Evolutionary conservation across 441 rosid species (phyloP), one percentile per base, ranked within the genome.

Genomic region (Gossypium gossypioides): DNA sequence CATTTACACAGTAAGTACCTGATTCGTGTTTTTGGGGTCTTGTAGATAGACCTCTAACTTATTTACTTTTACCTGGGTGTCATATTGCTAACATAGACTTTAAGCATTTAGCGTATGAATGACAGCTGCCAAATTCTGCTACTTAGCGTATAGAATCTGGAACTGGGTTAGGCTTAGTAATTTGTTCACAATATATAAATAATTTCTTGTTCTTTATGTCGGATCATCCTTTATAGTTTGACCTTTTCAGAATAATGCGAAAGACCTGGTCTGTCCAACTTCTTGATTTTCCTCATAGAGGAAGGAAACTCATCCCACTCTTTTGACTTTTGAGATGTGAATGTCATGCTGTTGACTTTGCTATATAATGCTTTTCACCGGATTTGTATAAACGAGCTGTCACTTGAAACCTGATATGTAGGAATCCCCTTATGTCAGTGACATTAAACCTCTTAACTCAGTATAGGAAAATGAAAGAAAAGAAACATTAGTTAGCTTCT

Each of bases 1-100:
- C 91, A 89, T 84, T 65, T 89, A 81, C 93, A 89, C 73, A 58
- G 93, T 88, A 75, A 85, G 90, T 77, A 62, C 44, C 25, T 55
- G 15, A 37, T 50, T 46, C 6, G 58, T 40, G 24, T 59, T 25
- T 12, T 42, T 50, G 27, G 63, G 12, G 54, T 65, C 69, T 44
- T 65, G 10, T 5, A 1, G 34, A 65, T 21, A 25, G 55, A 65
- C 18, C 69, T 44, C 55, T 65, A 44, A 44, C 8, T 65, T 44
- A 65, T 22, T 65, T 0, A 15, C 12, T 22, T 1, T 40, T 27
- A 5, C 7, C 50, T 54, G 9, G 9, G 6, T 21, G 15, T 65
- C 34, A 2, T 62, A 16, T 16, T n/a, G 21, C 10, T 64, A 42
- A 42, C 54, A 19, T 42, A 21, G 24, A 64, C 29, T 40, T 60